phyloP scores from a whole-genome alignment of 2,329 filamentous ascomycete genomes.

The Arachnomyces sp. region DNA sequence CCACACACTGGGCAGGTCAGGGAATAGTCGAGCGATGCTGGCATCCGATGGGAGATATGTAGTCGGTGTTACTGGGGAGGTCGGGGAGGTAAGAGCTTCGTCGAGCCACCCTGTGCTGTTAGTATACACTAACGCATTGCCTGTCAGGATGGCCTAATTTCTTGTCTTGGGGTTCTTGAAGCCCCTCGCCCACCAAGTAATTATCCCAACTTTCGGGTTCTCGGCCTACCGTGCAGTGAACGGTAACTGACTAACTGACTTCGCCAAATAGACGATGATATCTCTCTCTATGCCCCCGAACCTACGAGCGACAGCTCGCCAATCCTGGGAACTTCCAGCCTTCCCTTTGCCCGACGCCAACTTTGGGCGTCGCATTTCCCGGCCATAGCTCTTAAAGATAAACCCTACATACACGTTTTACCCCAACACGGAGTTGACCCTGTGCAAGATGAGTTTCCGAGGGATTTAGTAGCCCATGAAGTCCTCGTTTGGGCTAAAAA shows the following conservation, averaged over 20 bases:
- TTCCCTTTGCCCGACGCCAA: not conserved
- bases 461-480: constrained; percentile 1
- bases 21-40: not conserved
- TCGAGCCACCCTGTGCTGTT: too few relatives aligned
- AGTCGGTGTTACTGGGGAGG: constrained; percentile 3
- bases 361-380: not conserved
- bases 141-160: constrained; percentile 4
- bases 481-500: not conserved
- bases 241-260: too few relatives aligned
- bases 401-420: not conserved
- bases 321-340: too few relatives aligned
- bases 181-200: not conserved
- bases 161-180: constrained; percentile 4
- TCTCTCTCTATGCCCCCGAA: too few relatives aligned
- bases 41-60: not conserved
- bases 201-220: not conserved
- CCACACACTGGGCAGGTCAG: not conserved
- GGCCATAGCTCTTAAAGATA: not conserved
- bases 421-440: not conserved
- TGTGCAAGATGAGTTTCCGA: not conserved
- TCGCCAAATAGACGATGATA: too few relatives aligned
- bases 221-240: not conserved
- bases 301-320: too few relatives aligned
- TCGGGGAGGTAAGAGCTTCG: not conserved
- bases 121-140: not conserved